A percentile compares a stretch with the other conserved stretches of the same genome.
Evolutionary conservation across 352 stramenopile species (phyloP).

Genomic region (Phytophthora pinifolia): DNA sequence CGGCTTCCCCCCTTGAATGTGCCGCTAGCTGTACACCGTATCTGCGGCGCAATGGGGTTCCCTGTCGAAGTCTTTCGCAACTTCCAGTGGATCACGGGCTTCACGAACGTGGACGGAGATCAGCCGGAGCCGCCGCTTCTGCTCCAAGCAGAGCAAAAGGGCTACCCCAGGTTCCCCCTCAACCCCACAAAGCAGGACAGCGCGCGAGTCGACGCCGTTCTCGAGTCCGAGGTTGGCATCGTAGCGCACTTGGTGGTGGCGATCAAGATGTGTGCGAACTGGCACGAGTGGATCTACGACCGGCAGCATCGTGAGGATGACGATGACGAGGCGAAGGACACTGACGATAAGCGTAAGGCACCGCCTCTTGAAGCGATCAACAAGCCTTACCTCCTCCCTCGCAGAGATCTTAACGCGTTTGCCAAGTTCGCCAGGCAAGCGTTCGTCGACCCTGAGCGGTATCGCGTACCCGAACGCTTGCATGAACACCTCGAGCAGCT

Average conservation of each 20-base stretch:
- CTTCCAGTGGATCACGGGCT: slow-evolving; percentile 64
- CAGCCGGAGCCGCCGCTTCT: slow-evolving; percentile 46
- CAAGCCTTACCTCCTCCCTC: slow-evolving; percentile 29
- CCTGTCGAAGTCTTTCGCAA: slow-evolving; percentile 61
- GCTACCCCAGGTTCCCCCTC: slow-evolving; percentile 17
- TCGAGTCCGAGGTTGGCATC: slow-evolving; percentile 57
- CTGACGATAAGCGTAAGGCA: slow-evolving; percentile 5
- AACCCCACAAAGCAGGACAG: slow-evolving; percentile 26
- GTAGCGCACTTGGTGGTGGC: slow-evolving; percentile 63
- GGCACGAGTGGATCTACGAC: slow-evolving; percentile 83
- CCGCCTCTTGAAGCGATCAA: slow-evolving; percentile 18
- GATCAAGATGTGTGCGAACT: slow-evolving; percentile 73
- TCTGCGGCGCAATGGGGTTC: slow-evolving; percentile 59
- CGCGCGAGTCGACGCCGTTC: slow-evolving; percentile 24
- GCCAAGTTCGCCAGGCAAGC: slow-evolving; percentile 49
- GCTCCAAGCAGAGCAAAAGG: slow-evolving; percentile 17
- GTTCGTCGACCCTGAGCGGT: slow-evolving; percentile 40
- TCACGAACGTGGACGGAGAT: slow-evolving; percentile 47
- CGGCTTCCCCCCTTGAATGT: slow-evolving; percentile 71
- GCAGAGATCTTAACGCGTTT: slow-evolving; percentile 52
- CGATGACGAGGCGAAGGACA: slow-evolving; percentile 24
- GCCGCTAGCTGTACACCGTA: slow-evolving; percentile 48
- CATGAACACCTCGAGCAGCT: slow-evolving; percentile 43
- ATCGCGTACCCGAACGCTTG: slow-evolving; percentile 41
- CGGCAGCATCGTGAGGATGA: slow-evolving; percentile 18